A percentile compares a stretch with the other conserved stretches of the same genome.
phyloP scores from a whole-genome alignment of 176 grass and related monocot genomes.

The Typha latifolia region DNA sequence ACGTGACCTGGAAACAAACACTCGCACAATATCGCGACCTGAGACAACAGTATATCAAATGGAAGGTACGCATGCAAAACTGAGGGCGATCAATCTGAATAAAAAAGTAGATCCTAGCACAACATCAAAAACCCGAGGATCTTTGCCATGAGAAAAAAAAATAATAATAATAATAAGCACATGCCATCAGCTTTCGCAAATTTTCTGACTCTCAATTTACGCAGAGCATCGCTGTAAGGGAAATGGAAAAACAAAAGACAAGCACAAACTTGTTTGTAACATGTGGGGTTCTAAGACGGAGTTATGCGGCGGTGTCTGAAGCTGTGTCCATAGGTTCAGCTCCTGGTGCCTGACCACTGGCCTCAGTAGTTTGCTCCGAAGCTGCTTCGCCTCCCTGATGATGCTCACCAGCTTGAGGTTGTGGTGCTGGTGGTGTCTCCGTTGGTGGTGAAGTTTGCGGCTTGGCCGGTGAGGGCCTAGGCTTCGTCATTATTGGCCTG shows the following conservation, averaged over 20 bases:
- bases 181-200: background rate
- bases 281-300: background rate
- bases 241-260: background rate
- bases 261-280: background rate
- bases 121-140: background rate
- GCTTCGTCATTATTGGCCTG: slow-evolving; percentile 75
- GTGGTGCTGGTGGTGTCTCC: slow-evolving; percentile 19
- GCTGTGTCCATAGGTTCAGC: slow-evolving; percentile 60
- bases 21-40: no score
- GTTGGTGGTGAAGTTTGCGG: slow-evolving; percentile 50
- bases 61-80: no score
- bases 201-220: background rate
- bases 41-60: no score
- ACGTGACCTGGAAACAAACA: no score
- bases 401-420: slow-evolving; percentile 35
- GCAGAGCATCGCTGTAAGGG: background rate
- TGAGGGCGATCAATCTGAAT: no score
- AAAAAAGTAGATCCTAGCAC: background rate
- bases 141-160: background rate
- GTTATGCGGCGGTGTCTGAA: slow-evolving; percentile 23
- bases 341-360: slow-evolving; percentile 10
- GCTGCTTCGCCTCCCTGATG: slow-evolving; percentile 1
- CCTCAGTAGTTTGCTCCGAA: slow-evolving; percentile 21
- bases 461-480: slow-evolving; percentile 50
- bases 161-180: background rate